Evolutionary conservation across 2,329 filamentous ascomycete species (phyloP).

Genomic region (Arthrinium phaeospermum): DNA sequence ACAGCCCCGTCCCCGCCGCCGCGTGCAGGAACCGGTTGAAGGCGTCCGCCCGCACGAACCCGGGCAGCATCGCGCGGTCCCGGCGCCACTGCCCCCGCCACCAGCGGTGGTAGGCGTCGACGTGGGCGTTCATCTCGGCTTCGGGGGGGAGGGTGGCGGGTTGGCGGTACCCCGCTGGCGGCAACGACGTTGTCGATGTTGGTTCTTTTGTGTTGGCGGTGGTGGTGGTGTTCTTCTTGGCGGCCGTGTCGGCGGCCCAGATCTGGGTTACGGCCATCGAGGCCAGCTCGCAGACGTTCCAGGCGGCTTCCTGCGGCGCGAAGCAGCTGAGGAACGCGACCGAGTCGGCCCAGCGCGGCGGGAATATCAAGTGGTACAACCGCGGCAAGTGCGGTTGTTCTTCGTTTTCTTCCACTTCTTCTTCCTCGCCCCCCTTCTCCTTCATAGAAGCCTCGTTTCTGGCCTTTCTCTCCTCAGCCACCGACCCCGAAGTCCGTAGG

Average conservation of each 20-base stretch:
- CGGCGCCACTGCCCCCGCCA: slow-evolving; percentile 32
- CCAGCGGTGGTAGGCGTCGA: slow-evolving; percentile 36
- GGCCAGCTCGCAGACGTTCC: slow-evolving; percentile 36
- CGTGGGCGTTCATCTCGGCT: slow-evolving; percentile 33
- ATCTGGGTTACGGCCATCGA: slow-evolving; percentile 46
- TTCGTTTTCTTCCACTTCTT: not conserved
- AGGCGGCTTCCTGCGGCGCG: slow-evolving; percentile 30
- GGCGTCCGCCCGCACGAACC: slow-evolving; percentile 29
- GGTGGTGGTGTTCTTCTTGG: slow-evolving; percentile 1
- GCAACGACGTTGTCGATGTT: not conserved
- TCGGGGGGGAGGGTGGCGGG: slow-evolving; percentile 29
- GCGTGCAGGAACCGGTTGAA: slow-evolving; percentile 36
- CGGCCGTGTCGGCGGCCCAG: slow-evolving; percentile 27
- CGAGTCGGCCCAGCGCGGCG: slow-evolving; percentile 31
- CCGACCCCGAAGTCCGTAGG: slow-evolving; percentile 21
- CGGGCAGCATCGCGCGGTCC: slow-evolving; percentile 30
- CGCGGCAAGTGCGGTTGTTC: slow-evolving; percentile 26
- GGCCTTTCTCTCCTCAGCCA: not conserved
- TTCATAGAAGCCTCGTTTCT: not conserved
- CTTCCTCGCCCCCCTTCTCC: not conserved
- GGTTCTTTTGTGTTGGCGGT: not conserved
- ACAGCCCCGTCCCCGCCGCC: slow-evolving; percentile 35
- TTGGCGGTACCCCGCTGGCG: not conserved
- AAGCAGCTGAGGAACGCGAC: slow-evolving; percentile 31
- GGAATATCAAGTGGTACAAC: slow-evolving; percentile 33